Evolutionary conservation across 2,329 filamentous ascomycete genomes (phyloP), one percentile per base, ranked within the genome.

Genomic region (Apiospora sp.): DNA sequence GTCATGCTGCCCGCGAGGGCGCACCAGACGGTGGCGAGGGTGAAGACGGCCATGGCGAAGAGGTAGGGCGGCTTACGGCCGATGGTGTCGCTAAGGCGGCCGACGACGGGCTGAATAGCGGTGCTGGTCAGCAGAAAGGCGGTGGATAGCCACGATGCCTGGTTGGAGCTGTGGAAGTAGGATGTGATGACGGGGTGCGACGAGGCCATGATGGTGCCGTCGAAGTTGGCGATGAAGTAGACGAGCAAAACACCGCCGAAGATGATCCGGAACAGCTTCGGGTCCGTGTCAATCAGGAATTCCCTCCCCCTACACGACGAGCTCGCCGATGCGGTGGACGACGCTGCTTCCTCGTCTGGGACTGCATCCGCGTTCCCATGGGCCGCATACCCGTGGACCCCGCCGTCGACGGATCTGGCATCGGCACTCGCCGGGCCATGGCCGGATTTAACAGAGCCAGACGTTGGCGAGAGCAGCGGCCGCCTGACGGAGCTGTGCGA

Each of bases 151-250:
- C 94, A 96, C 1, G 93, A 94, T 3, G 94, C 94, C 67, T 90
- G 90, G 80, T 96, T 94, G 44, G 93, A 93, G 68, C 92, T 89
- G 74, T 91, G 85, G 81, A 96, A 96, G 80, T 95, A 91, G 0
- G 92, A 94, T 0, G 93, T 95, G 74, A 96, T 94, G 72, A 94
- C 92, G 0, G 93, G 93, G 80, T 96, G 93, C 58, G 89, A 92
- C 2, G 92, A 94, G 5, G 93, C 93, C 93, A 96, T 95, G 75
- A 96, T 88, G 4, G 93, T 96, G 14, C 89, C 88, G 83, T 96
- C 94, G 78, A 96, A 95, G 79, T 86, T 90, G 46, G 85, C 83
- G 22, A 91, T 84, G 74, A 92, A 88, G 77, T 89, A 89, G 5
- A 86, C 85, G n/a, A 87, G 79, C 74, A 92, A 82, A 67, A 92